phyloP scores from a whole-genome alignment of 768 basidiomycete genomes.

The Rhodotorula paludigena region DNA sequence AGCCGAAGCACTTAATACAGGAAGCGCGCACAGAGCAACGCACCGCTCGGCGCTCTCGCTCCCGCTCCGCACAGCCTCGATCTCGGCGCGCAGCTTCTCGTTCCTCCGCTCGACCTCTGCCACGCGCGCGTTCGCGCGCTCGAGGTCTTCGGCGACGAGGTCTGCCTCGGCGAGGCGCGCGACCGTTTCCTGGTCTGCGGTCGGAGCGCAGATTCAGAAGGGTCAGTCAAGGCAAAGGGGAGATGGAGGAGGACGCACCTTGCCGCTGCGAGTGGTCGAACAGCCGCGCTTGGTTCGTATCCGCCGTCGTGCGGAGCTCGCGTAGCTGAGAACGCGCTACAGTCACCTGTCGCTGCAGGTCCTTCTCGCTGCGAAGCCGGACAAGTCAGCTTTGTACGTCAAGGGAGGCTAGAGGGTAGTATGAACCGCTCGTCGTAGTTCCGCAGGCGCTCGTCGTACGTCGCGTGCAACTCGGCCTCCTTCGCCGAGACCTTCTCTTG shows the following conservation, averaged over 20 bases:
- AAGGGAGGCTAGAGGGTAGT: background rate
- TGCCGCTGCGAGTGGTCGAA: constrained; percentile 85
- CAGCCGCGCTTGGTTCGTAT: constrained; percentile 85
- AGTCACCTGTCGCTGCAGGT: constrained; percentile 84
- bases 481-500: constrained; percentile 82
- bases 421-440: constrained; percentile 92
- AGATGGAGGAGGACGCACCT: constrained; percentile 52
- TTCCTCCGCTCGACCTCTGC: constrained; percentile 89
- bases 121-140: constrained; percentile 88
- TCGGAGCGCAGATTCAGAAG: background rate
- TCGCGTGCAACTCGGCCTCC: constrained; percentile 93
- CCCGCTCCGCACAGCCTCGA: constrained; percentile 80
- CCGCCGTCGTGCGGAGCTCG: constrained; percentile 83
- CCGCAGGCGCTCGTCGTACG: constrained; percentile 88
- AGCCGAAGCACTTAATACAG: too few relatives aligned
- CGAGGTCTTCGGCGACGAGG: constrained; percentile 88
- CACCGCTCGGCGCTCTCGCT: constrained; percentile 66
- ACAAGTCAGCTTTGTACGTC: background rate
- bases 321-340: constrained; percentile 81
- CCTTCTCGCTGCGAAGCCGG: constrained; percentile 66
- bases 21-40: constrained; percentile 39
- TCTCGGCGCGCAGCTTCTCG: constrained; percentile 91
- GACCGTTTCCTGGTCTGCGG: constrained; percentile 79
- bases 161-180: constrained; percentile 88
- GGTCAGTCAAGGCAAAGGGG: background rate